Conservation (phyloP, 768 basidiomycete species). For the Xerocomellus amylosporus region DNA sequence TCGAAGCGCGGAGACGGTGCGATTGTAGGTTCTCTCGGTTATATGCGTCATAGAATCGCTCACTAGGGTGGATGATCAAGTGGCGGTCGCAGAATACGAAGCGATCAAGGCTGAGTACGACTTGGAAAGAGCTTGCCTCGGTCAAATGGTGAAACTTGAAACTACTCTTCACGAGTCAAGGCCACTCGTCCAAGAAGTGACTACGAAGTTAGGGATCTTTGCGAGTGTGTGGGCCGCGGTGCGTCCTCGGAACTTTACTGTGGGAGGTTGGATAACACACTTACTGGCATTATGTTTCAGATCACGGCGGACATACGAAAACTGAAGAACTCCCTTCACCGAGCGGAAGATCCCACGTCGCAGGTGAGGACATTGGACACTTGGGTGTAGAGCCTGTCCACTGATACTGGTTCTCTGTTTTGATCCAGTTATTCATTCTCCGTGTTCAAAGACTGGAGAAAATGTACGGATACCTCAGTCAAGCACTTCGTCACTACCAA, state of each 20-base stretch:
- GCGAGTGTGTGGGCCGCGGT: slow-evolving; percentile 21
- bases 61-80: slow-evolving; percentile 4
- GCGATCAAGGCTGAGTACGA: slow-evolving; percentile 8
- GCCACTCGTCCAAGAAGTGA: slow-evolving; percentile 21
- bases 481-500: slow-evolving; percentile 23
- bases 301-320: slow-evolving; percentile 20
- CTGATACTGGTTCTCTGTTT: background rate
- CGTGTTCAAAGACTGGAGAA: slow-evolving; percentile 16
- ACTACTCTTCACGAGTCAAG: slow-evolving; percentile 6
- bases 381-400: background rate
- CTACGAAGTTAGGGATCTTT: slow-evolving; percentile 17
- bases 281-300: background rate
- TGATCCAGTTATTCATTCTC: slow-evolving; percentile 11
- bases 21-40: slow-evolving; percentile 4
- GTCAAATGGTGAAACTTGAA: slow-evolving; percentile 17
- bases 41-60: background rate
- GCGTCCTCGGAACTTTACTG: background rate
- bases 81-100: slow-evolving; percentile 7
- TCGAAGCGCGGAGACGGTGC: slow-evolving; percentile 2
- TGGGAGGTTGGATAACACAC: background rate
- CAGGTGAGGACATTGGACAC: slow-evolving; percentile 1
- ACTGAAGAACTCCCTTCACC: slow-evolving; percentile 9
- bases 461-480: slow-evolving; percentile 21
- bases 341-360: slow-evolving; percentile 10
- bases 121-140: slow-evolving; percentile 11